Evolutionary conservation across 495 filamentous ascomycete species (phyloP).

Genomic region (Lasiosphaeriaceae sp.): DNA sequence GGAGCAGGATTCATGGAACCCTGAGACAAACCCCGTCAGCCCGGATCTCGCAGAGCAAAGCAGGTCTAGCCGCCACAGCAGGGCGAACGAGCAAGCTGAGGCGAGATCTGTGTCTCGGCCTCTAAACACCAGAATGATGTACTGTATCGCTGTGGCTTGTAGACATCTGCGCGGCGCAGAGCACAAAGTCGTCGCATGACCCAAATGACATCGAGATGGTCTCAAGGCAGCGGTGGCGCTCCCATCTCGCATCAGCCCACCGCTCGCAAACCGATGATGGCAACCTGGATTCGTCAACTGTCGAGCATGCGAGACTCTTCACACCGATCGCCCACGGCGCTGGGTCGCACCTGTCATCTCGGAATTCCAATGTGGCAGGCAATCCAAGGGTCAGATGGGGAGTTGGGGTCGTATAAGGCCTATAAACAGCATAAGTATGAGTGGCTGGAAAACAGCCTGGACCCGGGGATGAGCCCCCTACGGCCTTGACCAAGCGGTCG

Average conservation of each 20-base stretch:
- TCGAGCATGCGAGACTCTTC: background rate
- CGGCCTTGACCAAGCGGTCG: background rate
- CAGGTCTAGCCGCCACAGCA: background rate
- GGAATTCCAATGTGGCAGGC: background rate
- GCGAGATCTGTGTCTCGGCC: constrained; percentile 2
- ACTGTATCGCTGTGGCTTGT: constrained; percentile 4
- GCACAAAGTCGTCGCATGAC: constrained; percentile 9
- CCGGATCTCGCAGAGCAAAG: background rate
- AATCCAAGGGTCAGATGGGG: constrained; percentile 6
- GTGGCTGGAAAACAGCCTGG: constrained; percentile 1
- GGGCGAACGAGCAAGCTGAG: background rate
- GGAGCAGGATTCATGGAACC: background rate
- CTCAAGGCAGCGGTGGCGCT: background rate
- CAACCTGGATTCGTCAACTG: too few species aligned
- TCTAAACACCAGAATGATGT: background rate
- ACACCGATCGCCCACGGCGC: constrained; percentile 8
- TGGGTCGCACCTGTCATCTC: constrained; percentile 9
- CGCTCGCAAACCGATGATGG: too few species aligned
- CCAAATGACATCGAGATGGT: background rate
- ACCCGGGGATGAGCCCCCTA: background rate
- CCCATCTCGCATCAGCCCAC: background rate
- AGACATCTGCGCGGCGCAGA: constrained; percentile 2
- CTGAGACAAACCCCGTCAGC: background rate
- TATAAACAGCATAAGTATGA: background rate
- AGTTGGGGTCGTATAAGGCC: constrained; percentile 7